Percentiles rank a stretch among this genome's conserved stretches.
These are phyloP conservation scores for Theobroma grandiflorum DNA, from an alignment of 441 rosid genomes.

Conservation along the genomic window DNA sequence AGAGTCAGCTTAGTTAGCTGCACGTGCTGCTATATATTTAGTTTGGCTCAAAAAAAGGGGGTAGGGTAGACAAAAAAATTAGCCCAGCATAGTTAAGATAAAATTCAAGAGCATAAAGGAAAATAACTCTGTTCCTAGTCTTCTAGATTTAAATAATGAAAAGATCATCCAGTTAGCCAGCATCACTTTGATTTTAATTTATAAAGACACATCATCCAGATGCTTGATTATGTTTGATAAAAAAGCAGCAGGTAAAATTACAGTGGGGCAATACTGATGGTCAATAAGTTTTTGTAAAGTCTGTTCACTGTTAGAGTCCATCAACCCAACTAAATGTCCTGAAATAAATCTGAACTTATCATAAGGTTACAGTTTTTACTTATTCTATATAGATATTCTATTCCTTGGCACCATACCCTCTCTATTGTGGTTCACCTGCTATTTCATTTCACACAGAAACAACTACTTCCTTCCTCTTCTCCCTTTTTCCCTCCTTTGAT, in stretches of 20 bases:
- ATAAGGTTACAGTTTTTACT: neutral
- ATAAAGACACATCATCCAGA: neutral
- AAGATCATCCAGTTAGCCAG: neutral
- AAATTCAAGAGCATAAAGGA: constrained; percentile 4
- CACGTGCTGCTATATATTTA: neutral
- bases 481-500: neutral
- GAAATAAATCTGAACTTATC: neutral
- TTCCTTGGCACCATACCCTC: neutral
- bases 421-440: neutral
- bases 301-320: neutral
- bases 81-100: neutral
- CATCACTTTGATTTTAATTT: neutral
- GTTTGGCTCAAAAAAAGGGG: neutral
- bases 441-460: neutral
- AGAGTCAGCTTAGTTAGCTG: neutral
- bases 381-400: neutral
- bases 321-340: neutral
- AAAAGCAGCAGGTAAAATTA: neutral
- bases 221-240: neutral
- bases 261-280: neutral
- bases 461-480: neutral
- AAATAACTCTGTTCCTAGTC: neutral
- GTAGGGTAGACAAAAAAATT: neutral
- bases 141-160: constrained; percentile 2
- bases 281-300: neutral